A percentile compares a stretch with the other conserved stretches of the same genome.
Evolutionary conservation across 441 rosid genomes (phyloP).

Genomic region (Aquilaria agallochum): DNA sequence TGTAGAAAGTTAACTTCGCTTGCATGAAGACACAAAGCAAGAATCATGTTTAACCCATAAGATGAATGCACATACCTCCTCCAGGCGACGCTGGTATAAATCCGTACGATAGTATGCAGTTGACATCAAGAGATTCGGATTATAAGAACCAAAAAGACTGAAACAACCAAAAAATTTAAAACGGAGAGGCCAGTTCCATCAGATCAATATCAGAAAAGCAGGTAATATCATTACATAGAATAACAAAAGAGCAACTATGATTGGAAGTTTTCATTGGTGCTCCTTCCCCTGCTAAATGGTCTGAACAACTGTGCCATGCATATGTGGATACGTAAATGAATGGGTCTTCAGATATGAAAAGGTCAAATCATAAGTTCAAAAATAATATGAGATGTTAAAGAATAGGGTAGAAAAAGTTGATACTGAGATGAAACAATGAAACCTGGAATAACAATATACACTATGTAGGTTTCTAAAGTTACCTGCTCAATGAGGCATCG

Average conservation of each 20-base stretch:
- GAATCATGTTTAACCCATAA: too few relatives aligned
- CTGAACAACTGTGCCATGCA: too few relatives aligned
- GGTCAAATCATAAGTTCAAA: too few relatives aligned
- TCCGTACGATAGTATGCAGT: conserved; percentile 84
- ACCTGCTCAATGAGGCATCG: conserved; percentile 94
- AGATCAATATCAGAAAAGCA: conserved; percentile 1
- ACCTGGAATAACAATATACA: not conserved
- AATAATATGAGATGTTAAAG: too few relatives aligned
- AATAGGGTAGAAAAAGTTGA: not conserved
- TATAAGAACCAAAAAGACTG: conserved; percentile 81
- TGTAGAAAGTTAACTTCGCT: not conserved
- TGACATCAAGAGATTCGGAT: conserved; percentile 78
- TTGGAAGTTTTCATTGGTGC: too few relatives aligned
- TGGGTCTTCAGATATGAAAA: too few relatives aligned
- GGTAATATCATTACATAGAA: not conserved
- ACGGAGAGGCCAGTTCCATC: not conserved
- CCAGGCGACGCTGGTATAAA: conserved; percentile 53
- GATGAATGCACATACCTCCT: conserved; percentile 44
- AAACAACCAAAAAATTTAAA: conserved; percentile 10
- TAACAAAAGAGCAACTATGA: not conserved
- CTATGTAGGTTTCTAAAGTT: conserved; percentile 3
- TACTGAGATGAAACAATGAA: conserved; percentile 6
- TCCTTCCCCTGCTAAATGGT: too few relatives aligned
- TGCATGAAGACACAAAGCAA: too few relatives aligned
- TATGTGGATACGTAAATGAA: too few relatives aligned